These are phyloP conservation scores for Rheum nobile DNA, from an alignment of 148 eudicot species.

Conservation along the genomic window DNA sequence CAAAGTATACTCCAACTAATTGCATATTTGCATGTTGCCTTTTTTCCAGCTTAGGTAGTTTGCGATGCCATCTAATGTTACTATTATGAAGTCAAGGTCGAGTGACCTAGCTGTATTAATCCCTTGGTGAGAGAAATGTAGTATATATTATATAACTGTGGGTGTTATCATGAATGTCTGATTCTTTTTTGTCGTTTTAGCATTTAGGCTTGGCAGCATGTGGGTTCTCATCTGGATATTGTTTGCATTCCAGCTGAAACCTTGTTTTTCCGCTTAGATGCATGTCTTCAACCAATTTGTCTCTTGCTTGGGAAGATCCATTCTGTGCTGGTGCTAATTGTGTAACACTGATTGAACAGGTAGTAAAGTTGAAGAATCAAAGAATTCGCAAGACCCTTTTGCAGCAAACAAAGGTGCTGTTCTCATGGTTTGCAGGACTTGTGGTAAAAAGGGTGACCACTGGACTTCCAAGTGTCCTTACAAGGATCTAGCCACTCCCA, in stretches of 20 bases:
- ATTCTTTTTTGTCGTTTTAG: not conserved
- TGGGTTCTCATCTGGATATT: not conserved
- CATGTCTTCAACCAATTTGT: not conserved
- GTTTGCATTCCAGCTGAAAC: not conserved
- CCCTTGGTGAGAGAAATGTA: not conserved
- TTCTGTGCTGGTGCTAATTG: not conserved
- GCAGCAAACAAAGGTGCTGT: slow-evolving; percentile 53
- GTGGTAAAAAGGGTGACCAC: slow-evolving; percentile 93
- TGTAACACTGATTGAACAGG: slow-evolving; percentile 22
- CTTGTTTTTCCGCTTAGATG: not conserved
- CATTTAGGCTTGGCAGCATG: not conserved
- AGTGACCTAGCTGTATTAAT: not conserved
- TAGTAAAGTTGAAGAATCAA: slow-evolving; percentile 51
- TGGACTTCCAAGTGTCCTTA: slow-evolving; percentile 95
- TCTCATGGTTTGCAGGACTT: slow-evolving; percentile 88
- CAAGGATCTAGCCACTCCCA: slow-evolving; percentile 70
- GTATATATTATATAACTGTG: not conserved
- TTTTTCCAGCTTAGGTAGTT: not conserved
- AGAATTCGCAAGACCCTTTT: slow-evolving; percentile 51
- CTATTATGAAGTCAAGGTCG: not conserved
- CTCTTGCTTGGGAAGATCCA: not conserved
- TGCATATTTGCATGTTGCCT: not conserved
- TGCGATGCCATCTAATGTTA: not conserved
- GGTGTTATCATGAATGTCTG: not conserved
- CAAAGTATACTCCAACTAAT: not conserved